phyloP scores from a whole-genome alignment of 2,329 filamentous ascomycete species.

The Talaromyces sp. region DNA sequence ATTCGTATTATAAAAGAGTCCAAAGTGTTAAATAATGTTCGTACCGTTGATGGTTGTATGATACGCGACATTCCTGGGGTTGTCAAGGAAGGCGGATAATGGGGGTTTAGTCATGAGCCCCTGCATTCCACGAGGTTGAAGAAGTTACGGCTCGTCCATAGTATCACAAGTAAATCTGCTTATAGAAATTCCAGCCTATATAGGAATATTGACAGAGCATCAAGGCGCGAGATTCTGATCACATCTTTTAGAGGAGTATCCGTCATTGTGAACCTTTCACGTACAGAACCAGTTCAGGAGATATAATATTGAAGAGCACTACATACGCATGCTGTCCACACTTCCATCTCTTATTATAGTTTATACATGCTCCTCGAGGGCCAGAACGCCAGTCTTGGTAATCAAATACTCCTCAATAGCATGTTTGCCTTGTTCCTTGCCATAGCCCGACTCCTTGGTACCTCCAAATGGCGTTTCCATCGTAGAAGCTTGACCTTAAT shows the following conservation, averaged over 20 bases:
- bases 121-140: not conserved
- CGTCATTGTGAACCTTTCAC: not conserved
- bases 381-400: conserved; percentile 45
- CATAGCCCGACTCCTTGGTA: conserved; percentile 65
- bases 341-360: not conserved
- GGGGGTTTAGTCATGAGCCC: not conserved
- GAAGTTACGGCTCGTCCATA: not conserved
- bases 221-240: not conserved
- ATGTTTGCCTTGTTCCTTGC: conserved; percentile 59
- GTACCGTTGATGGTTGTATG: not conserved
- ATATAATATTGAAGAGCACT: not conserved
- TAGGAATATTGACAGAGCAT: not conserved
- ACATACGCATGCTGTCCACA: not conserved
- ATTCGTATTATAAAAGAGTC: too few relatives aligned
- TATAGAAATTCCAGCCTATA: not conserved
- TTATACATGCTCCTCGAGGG: conserved; percentile 26
- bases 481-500: conserved; percentile 57
- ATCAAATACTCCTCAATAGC: conserved; percentile 39
- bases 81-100: not conserved
- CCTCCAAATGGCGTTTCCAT: conserved; percentile 65
- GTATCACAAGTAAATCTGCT: not conserved
- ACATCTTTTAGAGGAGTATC: too few relatives aligned
- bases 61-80: not conserved
- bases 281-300: not conserved
- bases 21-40: not conserved